Base-by-base conservation (phyloP, 1,284 basidiomycete species). In the Waitea zeae region DNA sequence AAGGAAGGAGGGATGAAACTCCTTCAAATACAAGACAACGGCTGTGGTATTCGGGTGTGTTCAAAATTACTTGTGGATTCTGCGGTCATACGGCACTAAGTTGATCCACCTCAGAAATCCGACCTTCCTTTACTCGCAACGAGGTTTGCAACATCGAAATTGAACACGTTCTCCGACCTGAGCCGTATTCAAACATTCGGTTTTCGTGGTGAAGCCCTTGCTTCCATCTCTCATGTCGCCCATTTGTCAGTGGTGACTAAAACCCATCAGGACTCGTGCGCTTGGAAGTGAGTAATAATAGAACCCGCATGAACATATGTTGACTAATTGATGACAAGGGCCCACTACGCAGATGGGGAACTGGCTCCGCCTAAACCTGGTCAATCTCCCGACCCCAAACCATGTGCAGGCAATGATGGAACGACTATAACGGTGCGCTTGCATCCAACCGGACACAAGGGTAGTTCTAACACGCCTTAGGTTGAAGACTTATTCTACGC, bases 401-500 rank as follows among this genome's bases (percentile, higher is more conserved):
- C 92, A 12, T 84, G 80, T 42, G 93, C 93, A 12, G 92, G 90
- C 3, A 95, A 92, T 44, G 82, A 96, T 39, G 95, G 95, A 1
- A 98, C 95, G 0, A 76, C 75, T 1, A 82, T 98, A 39, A 80
- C 67, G 0, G 89, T 88, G 45, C 35, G 3, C 12, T 15, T 30
- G 27, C 13, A 34, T 30, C n/a, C 31, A 7, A 24, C 22, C n/a
- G 6, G 13, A 13, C 4, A 36, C 30, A 17, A 12, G 14, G 38
- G 22, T 44, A 32, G 13, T 17, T 27, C 34, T 24, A 12, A 35
- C 18, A 15, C 15, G 9, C 15, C 29, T 7, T 41, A 92, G 83
- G 89, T 89, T 4, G 88, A 96, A 51, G 86, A 97, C 49, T 60
- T 99, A 20, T 99, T 99, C 53, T 95, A 88, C 58, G 97, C 96